Evolutionary conservation across 2,329 filamentous ascomycete genomes (phyloP).

Genomic region (Seiridium unicorne): DNA sequence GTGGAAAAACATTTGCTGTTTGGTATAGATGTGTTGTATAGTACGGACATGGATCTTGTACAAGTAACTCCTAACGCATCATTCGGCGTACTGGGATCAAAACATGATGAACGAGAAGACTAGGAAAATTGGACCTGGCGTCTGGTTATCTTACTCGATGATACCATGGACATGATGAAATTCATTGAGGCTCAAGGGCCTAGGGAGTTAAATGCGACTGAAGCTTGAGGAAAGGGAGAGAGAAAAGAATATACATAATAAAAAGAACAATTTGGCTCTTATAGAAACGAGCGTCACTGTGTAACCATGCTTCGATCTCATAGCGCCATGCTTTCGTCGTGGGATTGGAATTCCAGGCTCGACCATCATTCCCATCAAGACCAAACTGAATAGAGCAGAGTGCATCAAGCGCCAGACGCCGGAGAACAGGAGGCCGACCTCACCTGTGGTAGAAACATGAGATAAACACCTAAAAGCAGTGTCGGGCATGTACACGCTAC

Average conservation of each 20-base stretch:
- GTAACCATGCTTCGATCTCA: too few species aligned
- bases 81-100: not conserved
- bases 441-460: too few species aligned
- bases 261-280: not conserved
- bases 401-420: too few species aligned
- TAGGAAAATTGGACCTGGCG: constrained; percentile 3
- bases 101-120: constrained; percentile 1
- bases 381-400: too few species aligned
- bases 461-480: too few species aligned
- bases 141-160: constrained; percentile 1
- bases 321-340: too few species aligned
- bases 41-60: not conserved
- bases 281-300: too few species aligned
- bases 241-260: not conserved
- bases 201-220: not conserved
- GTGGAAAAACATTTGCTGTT: not conserved
- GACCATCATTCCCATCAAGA: too few species aligned
- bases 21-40: constrained; percentile 2
- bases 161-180: not conserved
- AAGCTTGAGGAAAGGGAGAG: not conserved
- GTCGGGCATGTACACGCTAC: too few species aligned
- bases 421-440: too few species aligned
- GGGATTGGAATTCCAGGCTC: too few species aligned
- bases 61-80: not conserved
- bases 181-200: not conserved